Evolutionary conservation across 495 filamentous ascomycete genomes (phyloP), one percentile per base, ranked within the genome.

Genomic region (Delitschia confertaspora): DNA sequence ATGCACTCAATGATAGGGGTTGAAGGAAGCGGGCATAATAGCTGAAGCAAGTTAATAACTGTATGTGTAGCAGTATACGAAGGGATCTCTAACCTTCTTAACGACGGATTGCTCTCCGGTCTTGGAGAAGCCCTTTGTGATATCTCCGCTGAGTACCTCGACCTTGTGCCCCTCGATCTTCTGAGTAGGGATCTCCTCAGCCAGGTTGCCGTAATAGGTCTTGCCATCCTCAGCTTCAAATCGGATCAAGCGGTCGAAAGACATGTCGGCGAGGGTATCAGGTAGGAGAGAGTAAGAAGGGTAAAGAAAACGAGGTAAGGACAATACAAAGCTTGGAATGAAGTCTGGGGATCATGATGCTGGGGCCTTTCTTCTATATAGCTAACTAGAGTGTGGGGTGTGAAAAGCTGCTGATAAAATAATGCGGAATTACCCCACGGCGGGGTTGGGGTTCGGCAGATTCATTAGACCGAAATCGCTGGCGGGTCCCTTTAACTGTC

Each of bases 1-100:
- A 69, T 53, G 42, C 67, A 69, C 33, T 62, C 51, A 30, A 69
- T 61, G 8, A 49, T 45, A 8, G 39, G 33, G 7, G 40, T 42
- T 24, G 8, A 10, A 9, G 46, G 32, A 0, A 58, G 24, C 4
- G 55, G 55, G 27, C 45, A 39, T 11, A 58, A 46, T 0, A 58
- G 46, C 51, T 54, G 17, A 6, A 8, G n/a, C 3, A 7, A 3
- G 39, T 50, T 32, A 38, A 35, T 18, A 4, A 9, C 9, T 8
- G 6, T 10, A 10, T 10, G 6, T 39, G 6, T 32, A 9, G 36
- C 6, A 9, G 8, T 8, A n/a, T n/a, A n/a, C n/a, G n/a, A n/a
- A n/a, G n/a, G n/a, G n/a, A 5, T 5, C 9, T 18, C 51, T 42
- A 37, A 57, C 62, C 51, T 62, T 59, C 14, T 52, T 44, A 3